Evolutionary conservation across 768 basidiomycete species (phyloP).

Genomic region (Boletus sp.): DNA sequence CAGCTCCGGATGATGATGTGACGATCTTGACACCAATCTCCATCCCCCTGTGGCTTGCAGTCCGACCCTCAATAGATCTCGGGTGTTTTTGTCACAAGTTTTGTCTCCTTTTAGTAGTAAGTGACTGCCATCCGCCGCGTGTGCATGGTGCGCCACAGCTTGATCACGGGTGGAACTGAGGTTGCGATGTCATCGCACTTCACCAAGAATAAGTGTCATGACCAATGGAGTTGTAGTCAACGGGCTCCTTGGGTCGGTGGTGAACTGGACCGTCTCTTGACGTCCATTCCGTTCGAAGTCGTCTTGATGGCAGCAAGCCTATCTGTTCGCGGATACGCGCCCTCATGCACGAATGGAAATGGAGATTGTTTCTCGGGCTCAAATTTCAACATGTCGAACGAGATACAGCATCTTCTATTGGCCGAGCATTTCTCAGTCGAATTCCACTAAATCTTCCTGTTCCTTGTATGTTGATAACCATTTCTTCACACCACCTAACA

Average conservation of each 20-base stretch:
- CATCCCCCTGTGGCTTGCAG: neutral
- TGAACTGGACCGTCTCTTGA: neutral
- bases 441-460: constrained; percentile 24
- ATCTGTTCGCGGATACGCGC: neutral
- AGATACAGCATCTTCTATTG: neutral
- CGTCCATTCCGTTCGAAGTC: neutral
- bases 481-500: constrained; percentile 43
- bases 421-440: constrained; percentile 12
- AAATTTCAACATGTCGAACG: neutral
- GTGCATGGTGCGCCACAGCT: neutral
- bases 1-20: neutral
- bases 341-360: neutral
- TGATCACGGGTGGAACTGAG: neutral
- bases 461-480: constrained; percentile 36
- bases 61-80: constrained; percentile 7
- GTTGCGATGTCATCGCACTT: constrained; percentile 7
- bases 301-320: neutral
- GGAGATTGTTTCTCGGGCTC: neutral
- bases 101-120: neutral
- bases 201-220: neutral
- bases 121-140: neutral
- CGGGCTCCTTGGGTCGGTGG: neutral
- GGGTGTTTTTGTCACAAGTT: constrained; percentile 12
- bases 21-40: constrained; percentile 11
- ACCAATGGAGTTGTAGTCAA: neutral